Evolutionary conservation across 768 basidiomycete genomes (phyloP).

Genomic region (Leccinum broughii): DNA sequence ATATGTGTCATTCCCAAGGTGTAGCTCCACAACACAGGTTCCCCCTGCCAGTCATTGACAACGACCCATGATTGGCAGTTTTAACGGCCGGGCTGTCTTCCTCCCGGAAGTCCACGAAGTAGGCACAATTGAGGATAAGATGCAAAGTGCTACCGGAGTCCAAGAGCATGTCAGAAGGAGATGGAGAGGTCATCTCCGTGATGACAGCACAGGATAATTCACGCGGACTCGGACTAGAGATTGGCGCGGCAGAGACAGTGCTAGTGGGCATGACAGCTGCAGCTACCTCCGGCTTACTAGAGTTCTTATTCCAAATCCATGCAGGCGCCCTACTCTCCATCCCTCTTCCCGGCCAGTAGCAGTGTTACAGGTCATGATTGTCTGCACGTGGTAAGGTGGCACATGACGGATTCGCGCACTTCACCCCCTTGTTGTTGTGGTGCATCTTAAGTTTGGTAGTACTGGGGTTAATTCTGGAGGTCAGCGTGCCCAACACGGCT

Average conservation of each 20-base stretch:
- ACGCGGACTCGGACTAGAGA: not conserved
- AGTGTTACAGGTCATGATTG: not conserved
- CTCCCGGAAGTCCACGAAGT: not conserved
- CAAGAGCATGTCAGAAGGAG: not conserved
- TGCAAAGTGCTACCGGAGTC: not conserved
- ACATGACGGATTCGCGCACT: not conserved
- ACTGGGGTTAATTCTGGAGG: not conserved
- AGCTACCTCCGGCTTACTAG: not conserved
- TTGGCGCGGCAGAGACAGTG: not conserved
- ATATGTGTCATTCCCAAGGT: not conserved
- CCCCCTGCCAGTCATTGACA: not conserved
- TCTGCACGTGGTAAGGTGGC: not conserved
- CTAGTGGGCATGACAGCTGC: not conserved
- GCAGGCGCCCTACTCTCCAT: not conserved
- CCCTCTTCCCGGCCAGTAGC: not conserved
- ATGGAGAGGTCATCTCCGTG: not conserved
- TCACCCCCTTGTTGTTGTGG: not conserved
- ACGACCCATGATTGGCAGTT: not conserved
- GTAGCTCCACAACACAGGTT: not conserved
- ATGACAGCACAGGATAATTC: not conserved
- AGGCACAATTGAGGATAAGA: not conserved
- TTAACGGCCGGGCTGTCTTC: not conserved
- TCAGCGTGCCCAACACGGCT: rapidly evolving
- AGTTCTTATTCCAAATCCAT: not conserved
- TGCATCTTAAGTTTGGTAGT: not conserved